Conservation (phyloP, 306 rosid species). For the Fagus crenata region DNA sequence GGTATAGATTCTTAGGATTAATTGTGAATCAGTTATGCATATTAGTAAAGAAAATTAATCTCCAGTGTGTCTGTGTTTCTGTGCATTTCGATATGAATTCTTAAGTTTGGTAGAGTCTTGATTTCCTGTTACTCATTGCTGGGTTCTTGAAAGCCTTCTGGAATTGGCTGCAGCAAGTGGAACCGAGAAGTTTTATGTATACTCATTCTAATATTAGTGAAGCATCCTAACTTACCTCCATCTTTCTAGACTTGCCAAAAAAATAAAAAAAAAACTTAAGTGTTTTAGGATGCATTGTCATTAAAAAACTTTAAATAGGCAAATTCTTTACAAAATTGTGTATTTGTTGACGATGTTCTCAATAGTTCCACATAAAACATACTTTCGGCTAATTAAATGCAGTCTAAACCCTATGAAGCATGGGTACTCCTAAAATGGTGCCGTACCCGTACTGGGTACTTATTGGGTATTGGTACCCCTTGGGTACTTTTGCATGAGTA, state of each 20-base stretch:
- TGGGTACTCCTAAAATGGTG: no score
- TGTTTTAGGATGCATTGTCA: not conserved
- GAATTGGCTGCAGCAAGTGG: not conserved
- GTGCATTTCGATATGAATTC: not conserved
- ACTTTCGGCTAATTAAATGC: not conserved
- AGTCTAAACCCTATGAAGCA: no score
- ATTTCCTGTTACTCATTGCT: constrained; percentile 12
- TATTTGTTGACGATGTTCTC: constrained; percentile 10
- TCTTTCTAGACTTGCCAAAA: not conserved
- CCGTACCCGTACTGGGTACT: no score
- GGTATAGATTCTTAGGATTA: constrained; percentile 33
- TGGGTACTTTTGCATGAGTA: no score
- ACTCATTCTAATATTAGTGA: not conserved
- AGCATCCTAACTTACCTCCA: not conserved
- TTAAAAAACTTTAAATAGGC: not conserved
- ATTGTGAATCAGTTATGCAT: constrained; percentile 2
- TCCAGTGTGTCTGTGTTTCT: not conserved
- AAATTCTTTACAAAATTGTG: not conserved
- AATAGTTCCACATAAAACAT: not conserved
- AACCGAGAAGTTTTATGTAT: not conserved
- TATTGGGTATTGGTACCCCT: no score
- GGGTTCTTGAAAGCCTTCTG: constrained; percentile 13
- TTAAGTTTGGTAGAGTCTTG: not conserved
- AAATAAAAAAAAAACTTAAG: no score
- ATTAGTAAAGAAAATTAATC: not conserved